A percentile compares a stretch with the other conserved stretches of the same genome.
phyloP scores from a whole-genome alignment of 345 rosid species.

The Brassica cretica region DNA sequence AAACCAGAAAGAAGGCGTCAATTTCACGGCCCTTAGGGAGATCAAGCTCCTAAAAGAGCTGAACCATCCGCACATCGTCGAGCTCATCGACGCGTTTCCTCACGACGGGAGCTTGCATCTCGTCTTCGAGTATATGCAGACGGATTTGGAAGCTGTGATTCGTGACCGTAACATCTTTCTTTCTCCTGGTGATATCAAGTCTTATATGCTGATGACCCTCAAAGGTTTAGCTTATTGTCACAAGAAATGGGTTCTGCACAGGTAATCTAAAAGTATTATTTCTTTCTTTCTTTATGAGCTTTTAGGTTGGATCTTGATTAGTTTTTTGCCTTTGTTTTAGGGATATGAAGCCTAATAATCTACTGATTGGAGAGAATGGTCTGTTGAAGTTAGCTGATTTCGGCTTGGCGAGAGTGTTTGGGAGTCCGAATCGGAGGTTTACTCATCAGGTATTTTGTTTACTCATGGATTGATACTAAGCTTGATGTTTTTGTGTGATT shows the following conservation, averaged over 20 bases:
- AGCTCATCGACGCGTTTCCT: constrained; percentile 62
- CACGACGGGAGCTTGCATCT: constrained; percentile 60
- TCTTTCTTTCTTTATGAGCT: neutral
- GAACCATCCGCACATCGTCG: constrained; percentile 54
- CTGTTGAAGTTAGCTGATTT: constrained; percentile 60
- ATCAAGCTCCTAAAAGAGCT: constrained; percentile 60
- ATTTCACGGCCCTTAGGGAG: constrained; percentile 65
- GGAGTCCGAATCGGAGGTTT: constrained; percentile 65
- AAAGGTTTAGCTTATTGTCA: constrained; percentile 60
- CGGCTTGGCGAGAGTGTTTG: constrained; percentile 59
- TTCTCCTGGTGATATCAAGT: constrained; percentile 60
- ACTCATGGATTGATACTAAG: neutral
- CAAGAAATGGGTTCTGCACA: constrained; percentile 65
- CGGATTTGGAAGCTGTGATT: constrained; percentile 66
- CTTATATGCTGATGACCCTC: constrained; percentile 59
- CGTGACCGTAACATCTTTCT: constrained; percentile 60
- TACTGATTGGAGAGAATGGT: constrained; percentile 59
- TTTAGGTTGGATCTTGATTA: neutral
- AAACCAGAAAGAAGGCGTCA: constrained; percentile 64
- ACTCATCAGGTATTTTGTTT: constrained; percentile 52
- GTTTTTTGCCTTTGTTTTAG: constrained; percentile 17
- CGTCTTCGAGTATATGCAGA: constrained; percentile 67
- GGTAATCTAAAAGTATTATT: constrained; percentile 19
- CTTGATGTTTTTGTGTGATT: neutral
- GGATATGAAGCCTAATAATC: constrained; percentile 70